Percentiles rank a stretch among this genome's conserved stretches.
Evolutionary conservation across 2,329 filamentous ascomycete species (phyloP).

Genomic region (Didymella arachidicola): DNA sequence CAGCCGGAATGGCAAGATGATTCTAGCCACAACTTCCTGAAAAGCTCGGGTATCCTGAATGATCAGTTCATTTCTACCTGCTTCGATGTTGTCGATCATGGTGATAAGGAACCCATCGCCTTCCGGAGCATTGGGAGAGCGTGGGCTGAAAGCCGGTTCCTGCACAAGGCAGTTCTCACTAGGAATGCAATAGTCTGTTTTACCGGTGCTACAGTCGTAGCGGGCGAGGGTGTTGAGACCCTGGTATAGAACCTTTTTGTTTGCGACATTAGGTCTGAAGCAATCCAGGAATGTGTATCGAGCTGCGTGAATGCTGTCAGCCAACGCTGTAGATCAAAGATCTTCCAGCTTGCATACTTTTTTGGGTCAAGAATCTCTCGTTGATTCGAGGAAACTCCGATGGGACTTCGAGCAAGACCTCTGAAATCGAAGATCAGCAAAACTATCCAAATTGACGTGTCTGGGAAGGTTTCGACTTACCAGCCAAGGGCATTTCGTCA

Average conservation of each 20-base stretch:
- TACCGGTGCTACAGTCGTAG: too few species aligned
- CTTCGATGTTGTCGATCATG: not conserved
- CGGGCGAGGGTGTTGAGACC: constrained; percentile 53
- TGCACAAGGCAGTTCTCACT: too few species aligned
- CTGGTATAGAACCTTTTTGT: constrained; percentile 25
- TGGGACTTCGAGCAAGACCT: too few species aligned
- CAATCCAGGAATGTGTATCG: constrained; percentile 54
- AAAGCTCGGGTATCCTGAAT: not conserved
- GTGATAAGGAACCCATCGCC: constrained; percentile 58
- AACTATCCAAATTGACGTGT: too few species aligned
- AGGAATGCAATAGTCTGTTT: too few species aligned
- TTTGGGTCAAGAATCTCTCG: constrained; percentile 48
- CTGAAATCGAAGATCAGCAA: too few species aligned
- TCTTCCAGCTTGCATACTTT: too few species aligned
- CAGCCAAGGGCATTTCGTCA: too few species aligned
- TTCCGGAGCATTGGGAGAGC: constrained; percentile 46
- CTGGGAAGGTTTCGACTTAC: too few species aligned
- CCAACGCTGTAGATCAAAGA: too few species aligned
- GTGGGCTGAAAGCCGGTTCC: constrained; percentile 61
- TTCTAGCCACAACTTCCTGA: not conserved
- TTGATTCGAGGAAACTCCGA: constrained; percentile 55
- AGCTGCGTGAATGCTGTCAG: too few species aligned
- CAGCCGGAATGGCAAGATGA: not conserved
- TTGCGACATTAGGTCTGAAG: constrained; percentile 54
- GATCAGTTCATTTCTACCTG: not conserved